These are phyloP conservation scores for Termitomyces sp. DNA, from an alignment of 768 basidiomycete genomes.

Conservation along the genomic window DNA sequence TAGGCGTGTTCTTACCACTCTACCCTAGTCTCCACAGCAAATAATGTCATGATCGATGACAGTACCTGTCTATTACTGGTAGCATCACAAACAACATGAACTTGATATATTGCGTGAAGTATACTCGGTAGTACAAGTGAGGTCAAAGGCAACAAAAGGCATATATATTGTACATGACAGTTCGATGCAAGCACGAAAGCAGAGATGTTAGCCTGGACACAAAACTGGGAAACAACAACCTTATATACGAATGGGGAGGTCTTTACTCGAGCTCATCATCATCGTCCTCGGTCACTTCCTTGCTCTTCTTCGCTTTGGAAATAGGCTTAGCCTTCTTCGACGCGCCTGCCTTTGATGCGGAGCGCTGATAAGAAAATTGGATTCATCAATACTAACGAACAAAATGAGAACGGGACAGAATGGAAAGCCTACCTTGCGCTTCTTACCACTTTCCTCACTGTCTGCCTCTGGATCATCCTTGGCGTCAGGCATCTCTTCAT, in stretches of 20 bases:
- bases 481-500: conserved; percentile 38
- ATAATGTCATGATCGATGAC: no score
- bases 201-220: background rate
- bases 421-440: conserved; percentile 56
- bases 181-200: conserved; percentile 3
- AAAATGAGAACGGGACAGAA: background rate
- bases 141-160: background rate
- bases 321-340: conserved; percentile 44
- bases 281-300: conserved; percentile 44
- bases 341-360: conserved; percentile 34
- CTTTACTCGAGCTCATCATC: conserved; percentile 28
- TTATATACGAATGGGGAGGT: background rate
- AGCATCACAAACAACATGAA: background rate
- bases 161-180: background rate
- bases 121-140: background rate
- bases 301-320: conserved; percentile 45
- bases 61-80: background rate
- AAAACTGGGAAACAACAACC: background rate
- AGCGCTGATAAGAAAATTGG: conserved; percentile 26
- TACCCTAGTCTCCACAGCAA: no score
- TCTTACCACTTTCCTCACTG: conserved; percentile 49
- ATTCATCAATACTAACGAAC: background rate
- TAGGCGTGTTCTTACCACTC: background rate
- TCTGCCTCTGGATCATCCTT: conserved; percentile 42
- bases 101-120: background rate